Conservation (phyloP, 345 rosid genomes). For the Sonneratia caseolaris region DNA sequence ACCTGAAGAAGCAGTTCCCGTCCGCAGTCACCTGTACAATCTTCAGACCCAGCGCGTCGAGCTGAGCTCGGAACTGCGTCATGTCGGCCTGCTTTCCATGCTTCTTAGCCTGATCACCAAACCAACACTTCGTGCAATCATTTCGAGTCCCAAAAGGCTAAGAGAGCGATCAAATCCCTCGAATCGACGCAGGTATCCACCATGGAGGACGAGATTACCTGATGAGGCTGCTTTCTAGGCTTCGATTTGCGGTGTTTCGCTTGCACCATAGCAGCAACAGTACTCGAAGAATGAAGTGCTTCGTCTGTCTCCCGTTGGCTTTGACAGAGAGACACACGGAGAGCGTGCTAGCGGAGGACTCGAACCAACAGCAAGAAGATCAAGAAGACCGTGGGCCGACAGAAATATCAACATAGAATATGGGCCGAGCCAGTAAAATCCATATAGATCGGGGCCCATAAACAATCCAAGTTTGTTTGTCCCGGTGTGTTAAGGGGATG, state of each 20-base stretch:
- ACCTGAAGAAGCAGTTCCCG: slow-evolving; percentile 98
- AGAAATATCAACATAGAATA: not conserved
- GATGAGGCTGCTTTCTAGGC: slow-evolving; percentile 42
- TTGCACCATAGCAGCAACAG: slow-evolving; percentile 46
- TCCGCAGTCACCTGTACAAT: slow-evolving; percentile 74
- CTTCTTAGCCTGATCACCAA: slow-evolving; percentile 40
- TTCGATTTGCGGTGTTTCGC: slow-evolving; percentile 56
- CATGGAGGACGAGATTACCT: slow-evolving; percentile 22
- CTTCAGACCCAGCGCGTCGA: slow-evolving; percentile 62
- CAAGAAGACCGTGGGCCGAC: not conserved
- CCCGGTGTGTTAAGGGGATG: no score
- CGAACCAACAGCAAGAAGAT: not conserved
- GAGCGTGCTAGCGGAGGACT: not conserved
- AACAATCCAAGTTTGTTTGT: no score
- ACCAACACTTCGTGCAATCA: not conserved
- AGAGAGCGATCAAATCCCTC: not conserved
- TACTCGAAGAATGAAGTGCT: not conserved
- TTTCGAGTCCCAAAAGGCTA: not conserved
- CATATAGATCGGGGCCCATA: no score
- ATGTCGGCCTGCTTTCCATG: slow-evolving; percentile 59
- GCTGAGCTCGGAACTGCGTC: slow-evolving; percentile 53
- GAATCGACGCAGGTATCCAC: not conserved
- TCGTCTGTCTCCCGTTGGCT: not conserved
- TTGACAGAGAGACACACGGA: not conserved
- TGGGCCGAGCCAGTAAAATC: not conserved